Evolutionary conservation across 441 rosid genomes (phyloP).

Genomic region (Dalechampia spathulata): DNA sequence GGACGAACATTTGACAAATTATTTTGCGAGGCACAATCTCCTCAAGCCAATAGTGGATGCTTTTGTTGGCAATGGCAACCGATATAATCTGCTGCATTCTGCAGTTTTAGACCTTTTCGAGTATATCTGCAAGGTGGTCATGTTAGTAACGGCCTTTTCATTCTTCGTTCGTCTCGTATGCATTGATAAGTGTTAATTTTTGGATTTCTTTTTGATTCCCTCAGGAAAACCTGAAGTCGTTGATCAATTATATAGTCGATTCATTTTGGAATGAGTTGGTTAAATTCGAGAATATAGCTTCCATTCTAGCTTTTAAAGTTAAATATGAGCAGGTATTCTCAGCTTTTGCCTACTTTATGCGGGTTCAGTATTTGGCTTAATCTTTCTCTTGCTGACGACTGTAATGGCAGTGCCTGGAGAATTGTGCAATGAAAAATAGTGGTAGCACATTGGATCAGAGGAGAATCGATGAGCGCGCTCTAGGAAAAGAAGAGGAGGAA

Average conservation of each 20-base stretch:
- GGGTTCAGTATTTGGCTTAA: conserved; percentile 6
- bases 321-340: conserved; percentile 89
- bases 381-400: conserved; percentile 13
- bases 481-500: conserved; percentile 97
- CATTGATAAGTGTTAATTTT: too few relatives aligned
- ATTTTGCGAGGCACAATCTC: conserved; percentile 76
- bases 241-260: conserved; percentile 75
- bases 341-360: conserved; percentile 1
- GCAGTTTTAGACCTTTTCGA: conserved; percentile 90
- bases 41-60: conserved; percentile 85
- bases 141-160: not conserved
- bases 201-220: too few relatives aligned
- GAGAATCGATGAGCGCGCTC: conserved; percentile 83
- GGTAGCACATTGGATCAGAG: conserved; percentile 48
- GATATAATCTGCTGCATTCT: conserved; percentile 90
- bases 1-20: conserved; percentile 82
- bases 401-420: conserved; percentile 73
- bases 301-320: conserved; percentile 71
- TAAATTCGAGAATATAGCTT: conserved; percentile 61
- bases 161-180: not conserved
- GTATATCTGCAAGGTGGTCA: conserved; percentile 78
- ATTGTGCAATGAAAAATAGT: conserved; percentile 45
- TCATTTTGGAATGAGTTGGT: conserved; percentile 85
- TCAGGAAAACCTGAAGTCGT: conserved; percentile 78
- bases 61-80: conserved; percentile 81